A percentile compares a stretch with the other conserved stretches of the same genome.
phyloP scores from a whole-genome alignment of 345 rosid genomes.

The Boechera retrofracta region DNA sequence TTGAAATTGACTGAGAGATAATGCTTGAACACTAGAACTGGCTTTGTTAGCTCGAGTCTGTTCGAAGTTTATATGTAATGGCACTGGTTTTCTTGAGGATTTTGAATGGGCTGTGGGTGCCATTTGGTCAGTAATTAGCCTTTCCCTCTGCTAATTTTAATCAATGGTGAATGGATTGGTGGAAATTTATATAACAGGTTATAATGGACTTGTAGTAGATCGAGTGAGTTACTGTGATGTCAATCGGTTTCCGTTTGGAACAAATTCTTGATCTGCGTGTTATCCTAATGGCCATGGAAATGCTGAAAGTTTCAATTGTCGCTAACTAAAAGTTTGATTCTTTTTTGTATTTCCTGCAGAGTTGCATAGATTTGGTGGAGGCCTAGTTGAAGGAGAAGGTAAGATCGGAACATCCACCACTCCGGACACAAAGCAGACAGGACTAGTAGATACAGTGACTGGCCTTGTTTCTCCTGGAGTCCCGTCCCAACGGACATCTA shows the following conservation, averaged over 20 bases:
- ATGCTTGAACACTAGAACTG: constrained; percentile 14
- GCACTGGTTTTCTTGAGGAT: background rate
- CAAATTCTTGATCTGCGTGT: constrained; percentile 10
- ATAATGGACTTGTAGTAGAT: background rate
- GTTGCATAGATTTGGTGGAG: constrained; percentile 82
- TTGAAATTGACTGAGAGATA: background rate
- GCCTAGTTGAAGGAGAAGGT: constrained; percentile 61
- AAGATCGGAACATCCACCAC: constrained; percentile 59
- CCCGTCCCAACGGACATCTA: constrained; percentile 65
- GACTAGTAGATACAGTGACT: constrained; percentile 54
- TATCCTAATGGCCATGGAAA: constrained; percentile 3
- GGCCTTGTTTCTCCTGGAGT: constrained; percentile 58
- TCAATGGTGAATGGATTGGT: constrained; percentile 1
- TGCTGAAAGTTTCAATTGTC: background rate
- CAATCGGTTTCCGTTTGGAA: constrained; percentile 7
- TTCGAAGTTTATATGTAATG: background rate
- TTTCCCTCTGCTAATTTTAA: background rate
- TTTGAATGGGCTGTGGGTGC: background rate
- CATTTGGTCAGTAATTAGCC: background rate
- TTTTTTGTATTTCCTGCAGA: constrained; percentile 50
- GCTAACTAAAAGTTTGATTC: constrained; percentile 13
- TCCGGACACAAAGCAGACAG: constrained; percentile 59
- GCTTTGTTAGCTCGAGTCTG: constrained; percentile 5
- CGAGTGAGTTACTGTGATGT: background rate
- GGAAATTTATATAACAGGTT: background rate